phyloP scores from a whole-genome alignment of 371 early-diverging fungal species.

The Choanephora cucurbitarum region DNA sequence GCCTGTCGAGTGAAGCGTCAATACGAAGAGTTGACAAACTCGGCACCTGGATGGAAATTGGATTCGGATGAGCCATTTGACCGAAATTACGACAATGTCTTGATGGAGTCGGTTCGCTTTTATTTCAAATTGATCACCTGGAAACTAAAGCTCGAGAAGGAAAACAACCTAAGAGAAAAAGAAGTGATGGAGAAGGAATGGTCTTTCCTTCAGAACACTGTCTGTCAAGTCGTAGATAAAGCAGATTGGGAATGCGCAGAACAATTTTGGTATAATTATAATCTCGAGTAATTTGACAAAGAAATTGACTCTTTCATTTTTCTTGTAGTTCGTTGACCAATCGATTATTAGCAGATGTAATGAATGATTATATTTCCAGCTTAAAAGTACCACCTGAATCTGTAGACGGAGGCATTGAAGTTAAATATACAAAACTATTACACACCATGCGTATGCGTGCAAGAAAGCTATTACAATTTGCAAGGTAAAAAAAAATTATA shows the following conservation, averaged over 20 bases:
- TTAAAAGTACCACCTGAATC: constrained; percentile 41
- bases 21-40: constrained; percentile 64
- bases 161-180: constrained; percentile 70
- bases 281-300: no score
- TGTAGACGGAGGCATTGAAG: constrained; percentile 52
- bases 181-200: constrained; percentile 85
- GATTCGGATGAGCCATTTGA: constrained; percentile 56
- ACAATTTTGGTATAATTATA: constrained; percentile 80
- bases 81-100: constrained; percentile 67
- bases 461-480: constrained; percentile 64
- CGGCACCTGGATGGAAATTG: constrained; percentile 73
- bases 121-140: constrained; percentile 79
- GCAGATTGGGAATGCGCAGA: constrained; percentile 77
- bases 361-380: constrained; percentile 51
- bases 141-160: constrained; percentile 59
- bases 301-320: neutral
- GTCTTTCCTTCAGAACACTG: constrained; percentile 67
- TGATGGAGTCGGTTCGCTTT: constrained; percentile 72
- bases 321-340: constrained; percentile 46
- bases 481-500: no score
- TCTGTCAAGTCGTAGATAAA: constrained; percentile 71
- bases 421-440: constrained; percentile 61
- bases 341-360: constrained; percentile 48
- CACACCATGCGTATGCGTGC: constrained; percentile 69
- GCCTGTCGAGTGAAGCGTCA: constrained; percentile 75